Base-by-base conservation (phyloP, 2,329 filamentous ascomycete species). In the Alternaria novae-zelandiae region DNA sequence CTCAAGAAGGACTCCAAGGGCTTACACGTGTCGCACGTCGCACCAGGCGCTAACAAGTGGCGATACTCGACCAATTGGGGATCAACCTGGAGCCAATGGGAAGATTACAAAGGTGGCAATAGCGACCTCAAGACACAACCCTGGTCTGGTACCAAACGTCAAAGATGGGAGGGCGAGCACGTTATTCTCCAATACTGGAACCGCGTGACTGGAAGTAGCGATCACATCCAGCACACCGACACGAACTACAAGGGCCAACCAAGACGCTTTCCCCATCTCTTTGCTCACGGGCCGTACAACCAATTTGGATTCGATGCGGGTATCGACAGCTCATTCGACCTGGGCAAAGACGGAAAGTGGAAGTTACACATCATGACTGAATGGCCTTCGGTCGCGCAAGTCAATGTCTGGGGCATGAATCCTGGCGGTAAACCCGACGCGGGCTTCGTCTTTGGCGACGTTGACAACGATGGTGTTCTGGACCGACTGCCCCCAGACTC, bases 171-270 rank as follows among this genome's bases (percentile, higher is more conserved):
- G 25, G 89, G 88, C 25, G 84, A 89, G 45, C 89, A 90, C 70
- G 82, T 90, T 36, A 83, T 85, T 25, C 83, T 90, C 23, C 87
- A 90, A 70, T 91, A 90, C 74, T 91, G 85, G 84, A 88, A 83
- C 71, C 82, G 82, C 57, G 79, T 86, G 56, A 82, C 86, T 20
- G 87, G 87, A 7, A 89, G 87, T 66, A 88, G 86, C 70, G 82
- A 84, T 65, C 87, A 89, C 68, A 77, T 87, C 11, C 87, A 90
- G 71, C 85, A 90, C 68, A 86, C 85, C 41, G 88, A 90, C 74
- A 70, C 84, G 20, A 80, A 77, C 23, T 80, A 80, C 26, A 74
- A 76, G 45, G 69, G 74, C 7, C 74, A 32, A 11, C 49, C 78
- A 6, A 78, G 88, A 54, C 83, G 86, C 28, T 89, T 87, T 71